Evolutionary conservation across 352 stramenopile genomes (phyloP).

Genomic region (Globisporangium echinulatum): DNA sequence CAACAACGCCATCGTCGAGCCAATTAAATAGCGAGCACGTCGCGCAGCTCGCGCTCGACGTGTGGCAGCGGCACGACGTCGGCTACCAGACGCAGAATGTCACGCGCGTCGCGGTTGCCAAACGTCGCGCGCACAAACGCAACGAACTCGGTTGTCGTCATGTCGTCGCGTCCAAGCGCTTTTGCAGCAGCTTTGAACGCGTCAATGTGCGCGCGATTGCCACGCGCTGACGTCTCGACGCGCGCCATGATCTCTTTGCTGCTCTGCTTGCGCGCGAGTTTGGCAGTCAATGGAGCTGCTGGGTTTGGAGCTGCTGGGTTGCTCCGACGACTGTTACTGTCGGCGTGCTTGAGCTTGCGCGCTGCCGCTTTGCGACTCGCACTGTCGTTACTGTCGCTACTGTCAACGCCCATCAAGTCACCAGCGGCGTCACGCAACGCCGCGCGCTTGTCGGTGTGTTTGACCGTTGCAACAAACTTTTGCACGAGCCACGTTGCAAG

Average conservation of each 20-base stretch:
- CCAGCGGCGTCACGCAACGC: conserved; percentile 29
- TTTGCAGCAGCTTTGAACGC: conserved; percentile 70
- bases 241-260: conserved; percentile 62
- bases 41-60: conserved; percentile 51
- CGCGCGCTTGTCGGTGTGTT: conserved; percentile 47
- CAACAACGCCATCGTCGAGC: not conserved
- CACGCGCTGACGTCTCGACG: conserved; percentile 47
- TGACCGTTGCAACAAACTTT: conserved; percentile 43
- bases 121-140: conserved; percentile 53
- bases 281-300: conserved; percentile 1
- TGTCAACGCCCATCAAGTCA: conserved; percentile 1
- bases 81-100: conserved; percentile 57
- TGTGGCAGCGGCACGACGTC: conserved; percentile 56
- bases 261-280: conserved; percentile 46
- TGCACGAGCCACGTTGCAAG: conserved; percentile 52
- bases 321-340: conserved; percentile 9
- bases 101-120: conserved; percentile 38
- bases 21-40: conserved; percentile 36
- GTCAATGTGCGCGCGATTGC: conserved; percentile 35
- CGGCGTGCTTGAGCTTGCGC: conserved; percentile 22
- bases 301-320: conserved; percentile 14
- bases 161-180: conserved; percentile 62
- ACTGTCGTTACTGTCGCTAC: conserved; percentile 18
- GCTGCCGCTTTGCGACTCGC: conserved; percentile 31
- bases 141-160: conserved; percentile 58